Evolutionary conservation across 148 eudicot genomes (phyloP).

Genomic region (Rhododendron kiyosumense): DNA sequence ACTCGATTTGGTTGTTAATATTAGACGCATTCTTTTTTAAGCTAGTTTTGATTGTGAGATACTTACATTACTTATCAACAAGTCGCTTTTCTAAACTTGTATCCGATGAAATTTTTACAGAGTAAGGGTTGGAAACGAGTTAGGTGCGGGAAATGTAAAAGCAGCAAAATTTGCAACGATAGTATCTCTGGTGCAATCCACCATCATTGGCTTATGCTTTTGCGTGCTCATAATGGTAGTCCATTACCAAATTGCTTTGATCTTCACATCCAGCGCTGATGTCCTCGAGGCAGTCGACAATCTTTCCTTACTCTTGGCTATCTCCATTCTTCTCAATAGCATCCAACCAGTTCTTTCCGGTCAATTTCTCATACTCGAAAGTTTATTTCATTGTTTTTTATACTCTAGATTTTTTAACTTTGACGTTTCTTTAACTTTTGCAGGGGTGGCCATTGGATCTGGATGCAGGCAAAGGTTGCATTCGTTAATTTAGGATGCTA

Average conservation of each 20-base stretch:
- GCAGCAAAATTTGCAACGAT: constrained; percentile 38
- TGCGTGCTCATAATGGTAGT: constrained; percentile 24
- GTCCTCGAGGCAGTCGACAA: constrained; percentile 26
- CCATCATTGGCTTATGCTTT: constrained; percentile 26
- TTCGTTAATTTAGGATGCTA: constrained; percentile 45
- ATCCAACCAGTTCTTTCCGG: background rate
- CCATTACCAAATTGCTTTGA: constrained; percentile 20
- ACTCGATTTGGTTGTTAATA: background rate
- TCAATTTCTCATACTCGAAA: constrained; percentile 22
- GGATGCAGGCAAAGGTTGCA: constrained; percentile 47
- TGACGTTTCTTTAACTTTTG: background rate
- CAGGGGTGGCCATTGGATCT: constrained; percentile 48
- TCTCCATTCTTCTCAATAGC: constrained; percentile 31
- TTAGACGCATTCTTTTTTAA: background rate
- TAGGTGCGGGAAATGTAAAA: constrained; percentile 45
- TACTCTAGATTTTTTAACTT: background rate
- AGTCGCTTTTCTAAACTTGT: too few relatives aligned
- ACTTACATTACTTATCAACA: background rate
- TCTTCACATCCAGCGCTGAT: constrained; percentile 22
- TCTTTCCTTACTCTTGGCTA: constrained; percentile 31
- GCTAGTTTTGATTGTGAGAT: background rate
- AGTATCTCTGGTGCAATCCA: constrained; percentile 29
- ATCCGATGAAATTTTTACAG: constrained; percentile 11
- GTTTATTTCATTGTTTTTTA: background rate
- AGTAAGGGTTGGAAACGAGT: constrained; percentile 45